These are phyloP conservation scores for Neoscytalidium dimidiatum DNA, from an alignment of 2,329 filamentous ascomycete species.

Conservation along the genomic window DNA sequence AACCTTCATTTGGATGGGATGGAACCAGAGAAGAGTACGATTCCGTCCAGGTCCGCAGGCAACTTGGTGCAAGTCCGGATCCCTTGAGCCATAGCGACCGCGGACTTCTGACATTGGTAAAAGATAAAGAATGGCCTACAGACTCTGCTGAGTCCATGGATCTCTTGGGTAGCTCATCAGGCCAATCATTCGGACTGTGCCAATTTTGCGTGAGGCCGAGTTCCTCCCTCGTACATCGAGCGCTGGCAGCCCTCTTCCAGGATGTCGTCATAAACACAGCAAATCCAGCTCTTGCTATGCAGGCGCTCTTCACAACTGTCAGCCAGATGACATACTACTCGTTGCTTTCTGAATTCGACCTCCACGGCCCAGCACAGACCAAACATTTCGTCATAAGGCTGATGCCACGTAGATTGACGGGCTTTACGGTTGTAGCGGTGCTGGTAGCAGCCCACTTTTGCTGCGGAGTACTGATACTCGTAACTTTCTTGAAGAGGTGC, in stretches of 20 bases:
- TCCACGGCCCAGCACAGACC: not conserved
- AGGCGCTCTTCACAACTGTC: conserved; percentile 20
- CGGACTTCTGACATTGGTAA: not conserved
- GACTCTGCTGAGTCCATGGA: not conserved
- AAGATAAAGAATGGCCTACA: not conserved
- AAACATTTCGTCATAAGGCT: not conserved
- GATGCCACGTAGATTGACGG: conserved; percentile 17
- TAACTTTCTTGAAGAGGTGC: not conserved
- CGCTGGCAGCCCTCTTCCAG: conserved; percentile 21
- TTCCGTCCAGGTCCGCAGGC: not conserved
- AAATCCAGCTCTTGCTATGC: conserved; percentile 22
- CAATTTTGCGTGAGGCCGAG: not conserved
- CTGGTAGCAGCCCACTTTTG: conserved; percentile 15
- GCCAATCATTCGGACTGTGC: not conserved
- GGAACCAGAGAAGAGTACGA: not conserved
- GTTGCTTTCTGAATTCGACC: conserved; percentile 18
- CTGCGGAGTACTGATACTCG: not conserved
- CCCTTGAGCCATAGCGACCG: not conserved
- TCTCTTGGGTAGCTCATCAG: not conserved
- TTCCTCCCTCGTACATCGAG: not conserved
- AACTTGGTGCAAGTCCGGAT: not conserved
- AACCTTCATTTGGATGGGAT: not conserved
- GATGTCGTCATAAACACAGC: conserved; percentile 15
- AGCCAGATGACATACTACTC: conserved; percentile 23
- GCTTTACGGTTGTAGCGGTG: conserved; percentile 12